Conservation (phyloP, 176 grass and related monocot species). For the Chrysopogon serrulatus region DNA sequence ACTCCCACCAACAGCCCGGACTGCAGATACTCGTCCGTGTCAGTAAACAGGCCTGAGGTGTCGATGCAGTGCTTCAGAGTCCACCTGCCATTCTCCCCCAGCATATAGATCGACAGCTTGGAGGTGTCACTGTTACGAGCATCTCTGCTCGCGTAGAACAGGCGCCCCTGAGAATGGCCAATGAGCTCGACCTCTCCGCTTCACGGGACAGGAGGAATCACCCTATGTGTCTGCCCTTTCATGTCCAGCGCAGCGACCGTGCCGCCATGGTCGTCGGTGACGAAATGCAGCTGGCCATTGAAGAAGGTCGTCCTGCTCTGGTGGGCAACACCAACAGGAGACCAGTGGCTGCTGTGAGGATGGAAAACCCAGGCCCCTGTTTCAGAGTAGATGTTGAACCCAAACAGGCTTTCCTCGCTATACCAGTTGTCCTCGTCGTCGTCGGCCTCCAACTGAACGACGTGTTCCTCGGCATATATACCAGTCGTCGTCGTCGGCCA, state of each 20-base stretch:
- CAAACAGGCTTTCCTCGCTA: no score
- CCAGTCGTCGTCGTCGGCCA: not conserved
- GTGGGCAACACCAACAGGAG: not conserved
- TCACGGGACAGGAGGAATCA: not conserved
- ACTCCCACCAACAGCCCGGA: not conserved
- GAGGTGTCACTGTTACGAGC: not conserved
- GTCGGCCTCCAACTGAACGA: no score
- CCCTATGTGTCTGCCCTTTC: not conserved
- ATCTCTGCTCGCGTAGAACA: not conserved
- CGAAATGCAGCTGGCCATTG: not conserved
- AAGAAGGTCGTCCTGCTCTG: not conserved
- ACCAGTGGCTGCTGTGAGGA: not conserved
- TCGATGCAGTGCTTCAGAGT: not conserved
- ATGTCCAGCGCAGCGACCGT: not conserved
- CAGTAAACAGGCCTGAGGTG: not conserved
- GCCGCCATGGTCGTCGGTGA: not conserved
- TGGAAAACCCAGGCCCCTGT: not conserved
- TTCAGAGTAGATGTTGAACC: slow-evolving; percentile 5
- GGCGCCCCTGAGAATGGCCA: not conserved
- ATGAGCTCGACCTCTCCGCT: not conserved
- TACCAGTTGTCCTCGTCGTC: not conserved
- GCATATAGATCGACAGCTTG: not conserved
- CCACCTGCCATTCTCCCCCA: not conserved
- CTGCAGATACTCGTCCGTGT: not conserved
- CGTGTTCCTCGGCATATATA: no score